These are phyloP conservation scores for Parmales sp. DNA, from an alignment of 108 stramenopile species.

Conservation along the genomic window DNA sequence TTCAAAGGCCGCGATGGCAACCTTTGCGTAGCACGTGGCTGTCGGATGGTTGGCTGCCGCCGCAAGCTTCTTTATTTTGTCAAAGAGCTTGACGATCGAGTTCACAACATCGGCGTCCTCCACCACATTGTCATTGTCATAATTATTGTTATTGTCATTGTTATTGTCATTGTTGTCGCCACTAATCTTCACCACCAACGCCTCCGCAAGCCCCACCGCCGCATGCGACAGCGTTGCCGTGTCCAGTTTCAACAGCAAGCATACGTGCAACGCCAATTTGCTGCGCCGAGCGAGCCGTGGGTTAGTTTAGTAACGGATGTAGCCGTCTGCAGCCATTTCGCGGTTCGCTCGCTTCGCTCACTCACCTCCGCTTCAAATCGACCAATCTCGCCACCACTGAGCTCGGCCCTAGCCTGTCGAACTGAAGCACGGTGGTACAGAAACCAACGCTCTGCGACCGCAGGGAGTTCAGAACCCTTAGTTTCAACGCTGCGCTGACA, in stretches of 20 bases:
- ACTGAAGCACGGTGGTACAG: slow-evolving; percentile 72
- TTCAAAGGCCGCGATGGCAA: slow-evolving; percentile 61
- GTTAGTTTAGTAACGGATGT: no score
- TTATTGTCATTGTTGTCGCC: slow-evolving; percentile 20
- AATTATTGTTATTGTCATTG: slow-evolving; percentile 58
- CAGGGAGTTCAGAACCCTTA: slow-evolving; percentile 72
- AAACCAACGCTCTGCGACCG: slow-evolving; percentile 64
- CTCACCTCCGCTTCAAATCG: slow-evolving; percentile 47
- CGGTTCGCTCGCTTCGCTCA: no score
- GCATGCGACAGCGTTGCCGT: slow-evolving; percentile 56
- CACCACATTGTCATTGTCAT: slow-evolving; percentile 53
- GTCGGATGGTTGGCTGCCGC: slow-evolving; percentile 11
- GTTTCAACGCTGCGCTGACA: slow-evolving; percentile 59
- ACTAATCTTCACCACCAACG: slow-evolving; percentile 32
- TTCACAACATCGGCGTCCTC: slow-evolving; percentile 29
- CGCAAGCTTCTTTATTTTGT: slow-evolving; percentile 10
- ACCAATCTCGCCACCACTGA: slow-evolving; percentile 61
- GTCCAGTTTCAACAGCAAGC: slow-evolving; percentile 54
- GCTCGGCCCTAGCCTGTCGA: slow-evolving; percentile 61
- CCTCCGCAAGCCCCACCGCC: slow-evolving; percentile 58
- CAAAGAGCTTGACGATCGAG: not conserved
- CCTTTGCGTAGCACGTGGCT: slow-evolving; percentile 56
- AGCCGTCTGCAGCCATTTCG: no score
- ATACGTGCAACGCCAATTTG: slow-evolving; percentile 57
- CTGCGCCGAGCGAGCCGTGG: no score